A percentile compares a stretch with the other conserved stretches of the same genome.
These are phyloP conservation scores for Myxozyma sirexii DNA, from an alignment of 805 yeast species.

Conservation along the genomic window DNA sequence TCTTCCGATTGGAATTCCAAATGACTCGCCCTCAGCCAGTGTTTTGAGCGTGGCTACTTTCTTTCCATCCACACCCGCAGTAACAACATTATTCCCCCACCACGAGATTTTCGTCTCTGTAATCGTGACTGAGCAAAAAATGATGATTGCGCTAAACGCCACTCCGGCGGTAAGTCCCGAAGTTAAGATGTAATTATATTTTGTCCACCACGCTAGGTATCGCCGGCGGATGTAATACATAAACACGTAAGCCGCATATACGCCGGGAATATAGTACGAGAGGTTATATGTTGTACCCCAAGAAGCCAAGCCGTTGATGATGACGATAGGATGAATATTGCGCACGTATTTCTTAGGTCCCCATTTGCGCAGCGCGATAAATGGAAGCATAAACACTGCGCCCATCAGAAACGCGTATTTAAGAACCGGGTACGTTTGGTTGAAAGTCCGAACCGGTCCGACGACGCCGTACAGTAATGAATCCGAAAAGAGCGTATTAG, in stretches of 20 bases:
- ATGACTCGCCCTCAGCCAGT: not conserved
- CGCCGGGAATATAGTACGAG: slow-evolving; percentile 16
- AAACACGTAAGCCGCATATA: slow-evolving; percentile 52
- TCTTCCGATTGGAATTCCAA: not conserved
- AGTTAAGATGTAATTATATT: slow-evolving; percentile 66
- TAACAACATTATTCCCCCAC: slow-evolving; percentile 57
- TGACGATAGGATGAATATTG: slow-evolving; percentile 10
- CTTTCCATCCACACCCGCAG: slow-evolving; percentile 12
- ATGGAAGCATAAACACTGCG: slow-evolving; percentile 17
- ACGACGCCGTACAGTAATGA: slow-evolving; percentile 56
- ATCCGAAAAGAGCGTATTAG: slow-evolving; percentile 16
- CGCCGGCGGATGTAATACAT: slow-evolving; percentile 58
- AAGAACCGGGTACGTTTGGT: slow-evolving; percentile 40
- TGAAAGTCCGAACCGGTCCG: slow-evolving; percentile 63
- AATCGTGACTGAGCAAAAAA: slow-evolving; percentile 52
- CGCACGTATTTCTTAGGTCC: slow-evolving; percentile 1
- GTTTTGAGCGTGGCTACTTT: not conserved
- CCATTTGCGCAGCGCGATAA: slow-evolving; percentile 6
- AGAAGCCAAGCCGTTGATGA: slow-evolving; percentile 2
- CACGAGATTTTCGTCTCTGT: slow-evolving; percentile 44
- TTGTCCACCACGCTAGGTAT: slow-evolving; percentile 72
- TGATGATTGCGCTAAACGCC: slow-evolving; percentile 61
- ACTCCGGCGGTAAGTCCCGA: slow-evolving; percentile 71
- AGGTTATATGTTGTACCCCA: slow-evolving; percentile 25
- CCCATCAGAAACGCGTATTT: slow-evolving; percentile 32